phyloP scores from a whole-genome alignment of 2,329 filamentous ascomycete species.

The Rhexocercosporidium sp. region DNA sequence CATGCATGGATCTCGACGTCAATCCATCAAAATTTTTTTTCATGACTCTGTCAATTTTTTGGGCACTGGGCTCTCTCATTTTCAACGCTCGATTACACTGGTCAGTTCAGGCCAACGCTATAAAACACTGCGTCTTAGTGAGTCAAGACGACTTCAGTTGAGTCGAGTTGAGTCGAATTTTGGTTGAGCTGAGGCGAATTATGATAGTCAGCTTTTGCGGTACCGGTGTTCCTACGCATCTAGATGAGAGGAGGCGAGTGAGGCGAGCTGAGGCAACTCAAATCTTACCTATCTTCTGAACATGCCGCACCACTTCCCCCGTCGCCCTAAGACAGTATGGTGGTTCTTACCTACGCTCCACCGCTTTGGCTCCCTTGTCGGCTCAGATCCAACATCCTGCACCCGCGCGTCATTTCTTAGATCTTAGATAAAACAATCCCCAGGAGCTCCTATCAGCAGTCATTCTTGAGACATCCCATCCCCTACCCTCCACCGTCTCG shows the following conservation, averaged over 20 bases:
- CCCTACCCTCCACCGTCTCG: background rate
- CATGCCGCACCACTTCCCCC: background rate
- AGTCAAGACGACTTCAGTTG: background rate
- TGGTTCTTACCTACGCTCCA: background rate
- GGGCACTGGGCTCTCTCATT: background rate
- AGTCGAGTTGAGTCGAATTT: background rate
- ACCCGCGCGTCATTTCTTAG: conserved; percentile 7
- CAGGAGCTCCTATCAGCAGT: background rate
- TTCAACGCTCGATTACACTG: conserved; percentile 1
- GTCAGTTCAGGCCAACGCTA: background rate
- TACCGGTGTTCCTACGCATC: too few relatives aligned
- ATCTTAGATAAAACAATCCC: conserved; percentile 4
- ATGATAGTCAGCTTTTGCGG: too few relatives aligned
- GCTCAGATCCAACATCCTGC: background rate
- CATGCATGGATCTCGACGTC: background rate
- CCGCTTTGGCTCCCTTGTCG: background rate
- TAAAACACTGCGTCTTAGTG: conserved; percentile 4
- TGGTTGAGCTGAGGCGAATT: too few relatives aligned
- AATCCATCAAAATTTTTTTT: background rate
- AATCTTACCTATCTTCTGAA: background rate
- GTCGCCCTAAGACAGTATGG: background rate
- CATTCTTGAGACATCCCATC: background rate
- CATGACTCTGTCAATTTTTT: conserved; percentile 6
- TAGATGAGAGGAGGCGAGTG: background rate
- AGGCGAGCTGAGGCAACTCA: background rate